Evolutionary conservation across 345 rosid species (phyloP), one percentile per base, ranked within the genome.

Genomic region (Ricinus communis): DNA sequence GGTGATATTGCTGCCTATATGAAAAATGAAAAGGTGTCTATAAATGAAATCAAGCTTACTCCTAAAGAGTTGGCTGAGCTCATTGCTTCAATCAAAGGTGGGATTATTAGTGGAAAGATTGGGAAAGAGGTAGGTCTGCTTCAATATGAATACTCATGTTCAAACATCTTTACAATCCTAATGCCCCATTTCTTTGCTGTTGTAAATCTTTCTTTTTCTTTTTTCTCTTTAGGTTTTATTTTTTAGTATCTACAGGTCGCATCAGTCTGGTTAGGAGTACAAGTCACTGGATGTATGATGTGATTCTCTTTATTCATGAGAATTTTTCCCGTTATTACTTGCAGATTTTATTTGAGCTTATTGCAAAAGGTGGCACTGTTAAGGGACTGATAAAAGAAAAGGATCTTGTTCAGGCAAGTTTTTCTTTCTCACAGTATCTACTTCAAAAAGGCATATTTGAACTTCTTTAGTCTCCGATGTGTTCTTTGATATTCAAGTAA

Each of bases 41-140:
- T 90, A 72, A 83, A 75, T 61, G 90, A 90, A 41, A 83, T 90
- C 69, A 91, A 90, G 71, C 97, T 94, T 74, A 77, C 75, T n/a
- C 85, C 98, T 0, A 66, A 76, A 58, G 95, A 94, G 87, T 85
- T 94, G 40, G 88, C 90, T 65, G 96, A 86, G 87, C 86, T 91
- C 49, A 91, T 94, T 75, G 92, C 93, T 70, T 81, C 96, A 8
- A 94, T 94, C 62, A 86, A 87, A 82, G 84, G 83, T 76, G 90
- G 92, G 77, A 90, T 96, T 53, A 94, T 94, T 65, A 91, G 97
- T 73, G 96, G 98, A 70, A 94, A 94, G 86, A 94, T 91, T 52
- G 97, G 96, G 50, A 91, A 94, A 73, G 88, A 88, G 97, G 98
- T 91, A 70, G 55, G 49, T 46, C 57, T 40, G 14, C 61, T 46